Base-by-base conservation (phyloP, 2,329 filamentous ascomycete species). In the Lecanicillium sp. region DNA sequence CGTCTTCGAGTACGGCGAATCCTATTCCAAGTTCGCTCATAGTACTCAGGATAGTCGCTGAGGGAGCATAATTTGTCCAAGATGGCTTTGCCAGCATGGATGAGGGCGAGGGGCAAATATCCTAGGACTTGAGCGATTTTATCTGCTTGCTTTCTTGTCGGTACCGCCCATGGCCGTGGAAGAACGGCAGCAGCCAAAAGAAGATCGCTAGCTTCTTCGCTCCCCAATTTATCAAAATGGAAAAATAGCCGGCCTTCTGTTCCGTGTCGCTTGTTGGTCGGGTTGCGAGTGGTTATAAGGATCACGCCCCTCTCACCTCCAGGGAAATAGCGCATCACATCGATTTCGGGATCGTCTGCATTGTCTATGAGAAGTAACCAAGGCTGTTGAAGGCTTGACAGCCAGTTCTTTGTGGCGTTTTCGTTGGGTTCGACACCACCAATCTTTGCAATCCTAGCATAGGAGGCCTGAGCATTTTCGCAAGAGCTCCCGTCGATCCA, bases 1-100 rank as follows among this genome's bases (percentile, higher is more conserved):
- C 27, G 35, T 27, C 11, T 25, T 11, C 22, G 22, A 7, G 6
- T 11, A 19, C n/a, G 28, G 15, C 35, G 35, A 13, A 37, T 30
- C 17, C 22, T 30, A 16, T 25, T 37, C 35, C 35, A 37, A 22
- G 28, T 15, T 31, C 42, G 35, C 20, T 33, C 18, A 31, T 38
- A 45, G 15, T 31, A 45, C 6, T 34, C 35, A 4, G 37, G 22
- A 30, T 38, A 45, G 16, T 41, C 37, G 5, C 25, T 22, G 27
- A 45, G 25, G 5, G 32, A 34, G 28, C 43, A 45, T 3, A 45
- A 27, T 5, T 30, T 20, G 19, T 43, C 37, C 14, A 35, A 18
- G 22, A 45, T 43, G 11, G 41, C 41, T 2, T 37, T 37, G 5
- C 38, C 43, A n/a, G 41, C 43, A 9, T 45, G 43, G 16, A 45